Evolutionary conservation across 2,329 filamentous ascomycete genomes (phyloP).

Genomic region (Penicillium sp.): DNA sequence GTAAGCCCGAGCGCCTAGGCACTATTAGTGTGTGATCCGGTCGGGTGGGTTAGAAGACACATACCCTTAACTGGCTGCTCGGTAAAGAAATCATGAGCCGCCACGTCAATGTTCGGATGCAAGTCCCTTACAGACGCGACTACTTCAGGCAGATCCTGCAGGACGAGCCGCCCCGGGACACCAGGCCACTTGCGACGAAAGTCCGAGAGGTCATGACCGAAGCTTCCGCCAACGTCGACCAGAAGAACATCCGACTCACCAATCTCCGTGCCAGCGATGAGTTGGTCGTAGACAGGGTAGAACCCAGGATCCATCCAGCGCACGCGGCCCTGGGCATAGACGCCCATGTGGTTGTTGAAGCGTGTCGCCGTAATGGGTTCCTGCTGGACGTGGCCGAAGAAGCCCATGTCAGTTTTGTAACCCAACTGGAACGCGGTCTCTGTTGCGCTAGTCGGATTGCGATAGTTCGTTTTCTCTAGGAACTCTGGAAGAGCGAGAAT

Average conservation of each 20-base stretch:
- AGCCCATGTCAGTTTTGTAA: slow-evolving; percentile 31
- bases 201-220: slow-evolving; percentile 48
- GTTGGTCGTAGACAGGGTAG: slow-evolving; percentile 30
- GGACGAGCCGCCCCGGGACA: slow-evolving; percentile 49
- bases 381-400: slow-evolving; percentile 33
- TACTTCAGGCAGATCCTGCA: slow-evolving; percentile 56
- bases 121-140: slow-evolving; percentile 22
- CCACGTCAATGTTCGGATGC: slow-evolving; percentile 30
- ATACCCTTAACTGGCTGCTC: slow-evolving; percentile 53
- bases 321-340: slow-evolving; percentile 31
- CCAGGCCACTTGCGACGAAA: slow-evolving; percentile 44
- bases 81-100: slow-evolving; percentile 54
- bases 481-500: slow-evolving; percentile 33
- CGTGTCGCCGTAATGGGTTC: slow-evolving; percentile 26
- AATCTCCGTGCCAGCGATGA: slow-evolving; percentile 22
- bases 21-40: not conserved
- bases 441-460: slow-evolving; percentile 31
- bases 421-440: slow-evolving; percentile 34
- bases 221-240: slow-evolving; percentile 51
- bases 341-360: slow-evolving; percentile 36
- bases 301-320: slow-evolving; percentile 40
- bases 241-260: slow-evolving; percentile 30
- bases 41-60: not conserved
- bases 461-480: slow-evolving; percentile 33
- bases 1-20: slow-evolving; percentile 38